These are phyloP conservation scores for Saturnispora silvae DNA, from an alignment of 805 yeast genomes.

Conservation along the genomic window DNA sequence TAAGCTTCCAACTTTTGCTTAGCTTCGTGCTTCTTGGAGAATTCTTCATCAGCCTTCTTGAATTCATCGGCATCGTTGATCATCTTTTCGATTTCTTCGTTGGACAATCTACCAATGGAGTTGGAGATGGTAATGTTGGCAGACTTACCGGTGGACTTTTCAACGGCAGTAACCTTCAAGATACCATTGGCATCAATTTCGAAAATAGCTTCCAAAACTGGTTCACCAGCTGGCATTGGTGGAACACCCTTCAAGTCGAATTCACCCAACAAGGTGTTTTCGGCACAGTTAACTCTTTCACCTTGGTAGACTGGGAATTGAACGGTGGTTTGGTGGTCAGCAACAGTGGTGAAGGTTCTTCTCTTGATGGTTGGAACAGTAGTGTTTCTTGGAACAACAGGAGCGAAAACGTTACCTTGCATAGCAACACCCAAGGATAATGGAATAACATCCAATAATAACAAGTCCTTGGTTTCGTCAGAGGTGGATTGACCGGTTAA, in stretches of 20 bases:
- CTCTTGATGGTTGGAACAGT: slow-evolving; percentile 99
- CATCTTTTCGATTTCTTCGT: slow-evolving; percentile 97
- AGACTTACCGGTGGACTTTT: slow-evolving; percentile 97
- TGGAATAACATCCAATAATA: slow-evolving; percentile 95
- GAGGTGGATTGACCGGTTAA: slow-evolving; percentile 85
- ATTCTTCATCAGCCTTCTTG: slow-evolving; percentile 98
- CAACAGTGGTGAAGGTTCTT: slow-evolving; percentile 97
- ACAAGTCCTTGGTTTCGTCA: slow-evolving; percentile 89
- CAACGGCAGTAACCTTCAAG: slow-evolving; percentile 97
- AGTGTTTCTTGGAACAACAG: slow-evolving; percentile 98
- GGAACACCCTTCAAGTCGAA: slow-evolving; percentile 97
- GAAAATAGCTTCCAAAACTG: slow-evolving; percentile 97
- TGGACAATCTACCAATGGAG: slow-evolving; percentile 96
- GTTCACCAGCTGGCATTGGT: slow-evolving; percentile 98
- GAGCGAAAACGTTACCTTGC: slow-evolving; percentile 98
- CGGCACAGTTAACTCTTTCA: slow-evolving; percentile 98
- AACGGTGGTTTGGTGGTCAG: slow-evolving; percentile 97
- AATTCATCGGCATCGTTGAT: slow-evolving; percentile 97
- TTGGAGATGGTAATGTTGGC: slow-evolving; percentile 98
- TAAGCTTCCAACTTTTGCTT: slow-evolving; percentile 98
- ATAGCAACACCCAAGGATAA: slow-evolving; percentile 98
- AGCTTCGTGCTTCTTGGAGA: slow-evolving; percentile 99
- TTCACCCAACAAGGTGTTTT: slow-evolving; percentile 96
- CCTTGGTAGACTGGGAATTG: slow-evolving; percentile 99
- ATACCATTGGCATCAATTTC: slow-evolving; percentile 99